Evolutionary conservation across 169 alveolate genomes (phyloP).

Genomic region (Plasmodium gaboni): DNA sequence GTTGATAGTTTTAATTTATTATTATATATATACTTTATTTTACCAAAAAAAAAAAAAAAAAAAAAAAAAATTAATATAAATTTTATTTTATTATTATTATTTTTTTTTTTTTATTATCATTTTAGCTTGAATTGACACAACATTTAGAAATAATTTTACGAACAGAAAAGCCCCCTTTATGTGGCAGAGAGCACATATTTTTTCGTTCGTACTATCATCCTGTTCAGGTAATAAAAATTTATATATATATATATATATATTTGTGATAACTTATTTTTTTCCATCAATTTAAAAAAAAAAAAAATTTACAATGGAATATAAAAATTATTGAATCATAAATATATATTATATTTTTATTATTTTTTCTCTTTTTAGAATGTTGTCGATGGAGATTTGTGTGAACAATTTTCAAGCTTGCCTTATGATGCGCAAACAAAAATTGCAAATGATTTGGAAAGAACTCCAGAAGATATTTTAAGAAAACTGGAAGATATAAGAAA

Average conservation of each 20-base stretch:
- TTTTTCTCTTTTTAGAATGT: slow-evolving; percentile 82
- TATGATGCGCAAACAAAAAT: slow-evolving; percentile 90
- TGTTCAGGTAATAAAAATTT: slow-evolving; percentile 80
- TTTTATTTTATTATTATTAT: not conserved
- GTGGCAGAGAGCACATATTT: slow-evolving; percentile 91
- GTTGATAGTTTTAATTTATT: too few relatives aligned
- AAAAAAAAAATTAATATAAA: not conserved
- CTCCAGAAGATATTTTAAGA: slow-evolving; percentile 94
- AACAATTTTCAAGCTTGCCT: slow-evolving; percentile 89
- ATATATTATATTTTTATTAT: too few relatives aligned
- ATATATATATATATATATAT: not conserved
- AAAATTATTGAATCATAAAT: too few relatives aligned
- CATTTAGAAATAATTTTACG: slow-evolving; percentile 98
- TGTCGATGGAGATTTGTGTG: slow-evolving; percentile 98
- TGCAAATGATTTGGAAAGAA: slow-evolving; percentile 94
- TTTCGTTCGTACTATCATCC: slow-evolving; percentile 90
- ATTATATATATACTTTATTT: too few relatives aligned
- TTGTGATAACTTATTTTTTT: too few relatives aligned
- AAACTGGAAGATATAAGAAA: slow-evolving; percentile 95
- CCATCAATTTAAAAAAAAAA: too few relatives aligned
- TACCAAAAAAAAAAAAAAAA: not conserved
- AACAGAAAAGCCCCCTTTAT: slow-evolving; percentile 95
- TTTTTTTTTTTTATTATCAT: slow-evolving; percentile 1
- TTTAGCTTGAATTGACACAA: slow-evolving; percentile 93
- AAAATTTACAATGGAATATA: too few relatives aligned